These are phyloP conservation scores for Cyclostephanos invisitatus DNA, from an alignment of 108 stramenopile species.

Conservation along the genomic window DNA sequence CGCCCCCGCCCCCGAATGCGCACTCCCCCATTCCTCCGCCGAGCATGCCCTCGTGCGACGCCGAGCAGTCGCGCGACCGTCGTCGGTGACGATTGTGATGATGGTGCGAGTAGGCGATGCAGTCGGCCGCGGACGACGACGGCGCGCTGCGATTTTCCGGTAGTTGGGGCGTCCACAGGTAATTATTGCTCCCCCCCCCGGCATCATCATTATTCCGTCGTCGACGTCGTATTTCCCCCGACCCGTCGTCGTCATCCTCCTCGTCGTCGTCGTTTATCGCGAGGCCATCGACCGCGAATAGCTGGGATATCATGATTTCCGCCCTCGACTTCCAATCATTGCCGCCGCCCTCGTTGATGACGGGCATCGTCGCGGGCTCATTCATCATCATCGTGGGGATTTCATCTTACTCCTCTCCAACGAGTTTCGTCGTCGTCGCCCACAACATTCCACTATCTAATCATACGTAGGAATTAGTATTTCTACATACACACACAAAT, in stretches of 20 bases:
- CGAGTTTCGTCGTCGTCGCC: too few species aligned
- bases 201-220: neutral
- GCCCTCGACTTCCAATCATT: slow-evolving; percentile 35
- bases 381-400: too few species aligned
- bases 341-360: neutral
- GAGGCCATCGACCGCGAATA: slow-evolving; percentile 19
- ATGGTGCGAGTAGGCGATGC: too few species aligned
- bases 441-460: too few species aligned
- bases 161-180: neutral
- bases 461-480: too few species aligned
- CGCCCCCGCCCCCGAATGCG: neutral
- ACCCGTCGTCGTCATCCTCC: too few species aligned
- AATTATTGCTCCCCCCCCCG: neutral
- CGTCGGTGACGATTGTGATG: neutral
- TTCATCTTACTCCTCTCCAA: too few species aligned
- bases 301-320: slow-evolving; percentile 35
- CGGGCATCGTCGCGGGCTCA: slow-evolving; percentile 16
- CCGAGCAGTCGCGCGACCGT: slow-evolving; percentile 1
- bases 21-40: slow-evolving; percentile 4
- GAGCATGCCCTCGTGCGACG: neutral
- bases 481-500: too few species aligned
- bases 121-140: neutral
- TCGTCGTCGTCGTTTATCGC: neutral
- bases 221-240: neutral
- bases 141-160: neutral